A percentile compares a stretch with the other conserved stretches of the same genome.
These are phyloP conservation scores for Quercus agrifolia DNA, from an alignment of 306 rosid genomes.

Conservation along the genomic window DNA sequence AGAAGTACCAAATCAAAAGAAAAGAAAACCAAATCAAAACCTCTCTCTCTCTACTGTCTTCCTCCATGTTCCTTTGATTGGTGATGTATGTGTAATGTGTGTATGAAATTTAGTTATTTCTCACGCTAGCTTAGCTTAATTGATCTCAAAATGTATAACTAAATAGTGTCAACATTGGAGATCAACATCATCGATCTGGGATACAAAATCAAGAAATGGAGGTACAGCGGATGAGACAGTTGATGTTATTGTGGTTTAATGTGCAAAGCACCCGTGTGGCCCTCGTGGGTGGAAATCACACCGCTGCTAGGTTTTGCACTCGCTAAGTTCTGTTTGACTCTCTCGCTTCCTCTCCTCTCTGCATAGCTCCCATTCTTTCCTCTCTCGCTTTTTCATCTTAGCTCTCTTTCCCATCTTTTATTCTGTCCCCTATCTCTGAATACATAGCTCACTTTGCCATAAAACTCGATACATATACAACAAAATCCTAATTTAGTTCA, in stretches of 20 bases:
- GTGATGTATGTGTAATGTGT: conserved; percentile 5
- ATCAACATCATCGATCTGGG: conserved; percentile 42
- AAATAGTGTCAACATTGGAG: conserved; percentile 1
- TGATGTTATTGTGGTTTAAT: conserved; percentile 51
- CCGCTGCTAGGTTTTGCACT: conserved; percentile 76
- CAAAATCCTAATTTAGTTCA: too few species aligned
- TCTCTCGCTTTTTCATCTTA: neutral
- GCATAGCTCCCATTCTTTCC: neutral
- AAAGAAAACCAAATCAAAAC: neutral
- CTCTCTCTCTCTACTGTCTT: conserved; percentile 23
- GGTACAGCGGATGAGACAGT: conserved; percentile 60
- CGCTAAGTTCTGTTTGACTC: conserved; percentile 36
- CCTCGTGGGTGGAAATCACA: conserved; percentile 93
- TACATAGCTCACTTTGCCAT: too few species aligned
- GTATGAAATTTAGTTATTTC: neutral
- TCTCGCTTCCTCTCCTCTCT: neutral
- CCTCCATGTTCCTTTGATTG: conserved; percentile 35
- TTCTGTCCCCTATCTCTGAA: neutral
- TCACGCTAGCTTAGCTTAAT: neutral
- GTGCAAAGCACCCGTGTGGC: conserved; percentile 36
- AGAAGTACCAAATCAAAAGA: neutral
- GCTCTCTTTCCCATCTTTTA: neutral
- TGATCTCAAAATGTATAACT: conserved; percentile 18
- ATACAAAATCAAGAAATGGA: conserved; percentile 41
- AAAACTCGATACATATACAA: too few species aligned